Conservation (phyloP, 2,329 filamentous ascomycete species). For the Paecilomyces fulvus region DNA sequence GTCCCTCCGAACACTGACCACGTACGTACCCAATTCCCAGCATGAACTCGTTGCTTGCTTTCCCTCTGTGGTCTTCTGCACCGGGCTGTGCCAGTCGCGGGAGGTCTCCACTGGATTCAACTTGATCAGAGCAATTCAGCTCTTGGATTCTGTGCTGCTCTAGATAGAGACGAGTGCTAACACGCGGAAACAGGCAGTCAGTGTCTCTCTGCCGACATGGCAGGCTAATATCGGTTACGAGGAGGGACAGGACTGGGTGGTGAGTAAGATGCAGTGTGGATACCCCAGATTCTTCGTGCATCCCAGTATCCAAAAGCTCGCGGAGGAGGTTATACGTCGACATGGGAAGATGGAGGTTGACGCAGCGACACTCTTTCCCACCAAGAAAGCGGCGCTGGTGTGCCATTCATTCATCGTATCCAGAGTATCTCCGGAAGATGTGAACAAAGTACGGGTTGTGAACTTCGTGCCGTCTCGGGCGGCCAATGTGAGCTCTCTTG, state of each 20-base stretch:
- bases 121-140: background rate
- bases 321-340: slow-evolving; percentile 55
- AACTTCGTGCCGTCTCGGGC: slow-evolving; percentile 50
- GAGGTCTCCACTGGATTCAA: background rate
- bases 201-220: slow-evolving; percentile 94
- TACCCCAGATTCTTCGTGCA: slow-evolving; percentile 96
- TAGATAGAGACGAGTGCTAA: background rate
- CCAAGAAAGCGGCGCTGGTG: slow-evolving; percentile 56
- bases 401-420: slow-evolving; percentile 64
- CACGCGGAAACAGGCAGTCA: slow-evolving; percentile 63
- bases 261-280: slow-evolving; percentile 75
- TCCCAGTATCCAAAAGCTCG: slow-evolving; percentile 67
- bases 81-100: background rate
- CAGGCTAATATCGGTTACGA: slow-evolving; percentile 84
- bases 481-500: slow-evolving; percentile 47
- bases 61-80: background rate
- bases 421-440: slow-evolving; percentile 21
- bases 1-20: slow-evolving; percentile 72
- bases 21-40: slow-evolving; percentile 43
- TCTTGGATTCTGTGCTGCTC: background rate
- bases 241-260: slow-evolving; percentile 81
- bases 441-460: slow-evolving; percentile 47
- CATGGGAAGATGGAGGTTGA: slow-evolving; percentile 50
- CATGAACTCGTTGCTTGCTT: background rate
- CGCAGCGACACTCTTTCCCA: slow-evolving; percentile 73